Base-by-base conservation (phyloP, 176 grass and related monocot species). In the Oryza longistaminata region DNA sequence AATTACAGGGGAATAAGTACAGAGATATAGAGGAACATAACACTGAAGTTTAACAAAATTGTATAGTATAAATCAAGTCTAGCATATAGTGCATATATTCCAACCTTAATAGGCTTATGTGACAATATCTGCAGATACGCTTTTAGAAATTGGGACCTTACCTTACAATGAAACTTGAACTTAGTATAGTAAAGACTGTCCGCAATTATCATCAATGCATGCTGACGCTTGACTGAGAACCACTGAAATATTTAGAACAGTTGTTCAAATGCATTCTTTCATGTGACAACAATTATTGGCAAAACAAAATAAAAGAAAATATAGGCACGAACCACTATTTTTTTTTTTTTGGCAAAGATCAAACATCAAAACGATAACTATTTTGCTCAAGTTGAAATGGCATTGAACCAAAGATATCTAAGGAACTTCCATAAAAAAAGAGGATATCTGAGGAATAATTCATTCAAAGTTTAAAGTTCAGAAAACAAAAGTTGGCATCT, bases 211-310 rank as follows among this genome's bases (percentile, higher is more conserved):
- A 98, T 61, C 83, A 98, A 83, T 31, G 96, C 96, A 87, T 98
- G 96, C 82, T 95, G 91, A 22, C 96, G 91, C 86, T 94, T 98
- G 71, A 98, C 86, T 58, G 96, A 91, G 87, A 98, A 98, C 96
- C 96, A 98, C 96, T 98, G 96, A 83, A 90, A 89, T 76, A 86
- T 26, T 90, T 37, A 48, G 15, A 86, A 58, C 17, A 55, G 17
- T 1, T 55, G 31, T 27, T 58, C 24, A 55, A 55, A 58, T 53
- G 31, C 17, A 70, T 16, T 61, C 13, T 25, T 77, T 35, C 49
- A 70, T 21, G 11, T 70, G 46, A 70, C 15, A 52, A 85, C 14
- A n/a, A 31, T 10, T 22, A 1, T 67, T 52, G 17, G 39, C 27
- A 31, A 0, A 26, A 11, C 50, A 73, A 21, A 21, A 60, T 60